Conservation (phyloP, 2,329 filamentous ascomycete genomes). For the Boeremia exigua region DNA sequence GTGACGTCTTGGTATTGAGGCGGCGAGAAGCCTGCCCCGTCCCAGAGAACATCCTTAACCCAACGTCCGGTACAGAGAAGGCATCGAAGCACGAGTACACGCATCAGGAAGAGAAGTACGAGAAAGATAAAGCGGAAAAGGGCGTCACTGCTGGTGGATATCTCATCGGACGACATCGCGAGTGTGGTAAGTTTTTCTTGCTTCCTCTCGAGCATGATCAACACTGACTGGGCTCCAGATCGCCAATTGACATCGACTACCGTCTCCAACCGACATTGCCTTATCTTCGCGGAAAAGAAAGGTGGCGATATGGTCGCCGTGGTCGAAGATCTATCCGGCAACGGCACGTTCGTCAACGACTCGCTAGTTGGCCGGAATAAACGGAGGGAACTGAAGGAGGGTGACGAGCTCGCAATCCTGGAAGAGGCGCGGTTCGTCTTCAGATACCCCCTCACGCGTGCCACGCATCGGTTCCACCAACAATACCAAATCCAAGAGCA, state of each 20-base stretch:
- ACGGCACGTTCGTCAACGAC: constrained; percentile 96
- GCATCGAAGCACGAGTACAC: constrained; percentile 61
- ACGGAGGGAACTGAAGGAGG: constrained; percentile 82
- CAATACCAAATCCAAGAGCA: constrained; percentile 86
- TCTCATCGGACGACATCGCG: constrained; percentile 87
- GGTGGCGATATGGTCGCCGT: constrained; percentile 69
- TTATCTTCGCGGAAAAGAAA: constrained; percentile 69
- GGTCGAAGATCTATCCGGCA: constrained; percentile 91
- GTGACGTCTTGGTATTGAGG: constrained; percentile 74
- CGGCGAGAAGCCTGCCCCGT: constrained; percentile 74
- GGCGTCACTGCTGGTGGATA: constrained; percentile 78
- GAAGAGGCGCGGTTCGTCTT: constrained; percentile 89
- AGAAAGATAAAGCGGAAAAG: constrained; percentile 59
- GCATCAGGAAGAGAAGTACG: constrained; percentile 67
- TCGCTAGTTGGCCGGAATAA: constrained; percentile 90
- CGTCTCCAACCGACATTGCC: constrained; percentile 85
- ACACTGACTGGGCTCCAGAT: constrained; percentile 61
- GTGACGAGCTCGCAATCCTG: constrained; percentile 88
- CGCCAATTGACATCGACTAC: constrained; percentile 73
- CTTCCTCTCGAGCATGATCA: constrained; percentile 1
- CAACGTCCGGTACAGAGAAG: constrained; percentile 52
- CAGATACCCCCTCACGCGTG: constrained; percentile 70
- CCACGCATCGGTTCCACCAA: constrained; percentile 78
- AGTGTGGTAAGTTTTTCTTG: constrained; percentile 74
- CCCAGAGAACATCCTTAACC: constrained; percentile 51